Conservation (phyloP, 495 filamentous ascomycete genomes). For the Penicillium bovifimosum region DNA sequence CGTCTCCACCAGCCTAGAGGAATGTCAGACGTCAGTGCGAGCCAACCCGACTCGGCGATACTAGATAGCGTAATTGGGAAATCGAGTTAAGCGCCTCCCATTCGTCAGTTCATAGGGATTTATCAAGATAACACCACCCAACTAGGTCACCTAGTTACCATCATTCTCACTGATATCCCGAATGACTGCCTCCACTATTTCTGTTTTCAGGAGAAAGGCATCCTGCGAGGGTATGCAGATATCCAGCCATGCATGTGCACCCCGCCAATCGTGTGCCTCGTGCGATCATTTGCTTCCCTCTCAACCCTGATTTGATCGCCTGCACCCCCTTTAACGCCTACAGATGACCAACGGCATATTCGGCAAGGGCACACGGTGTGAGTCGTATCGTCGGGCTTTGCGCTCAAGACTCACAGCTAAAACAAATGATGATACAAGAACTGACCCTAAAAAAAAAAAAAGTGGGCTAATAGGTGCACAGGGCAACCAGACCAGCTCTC, state of each 20-base stretch:
- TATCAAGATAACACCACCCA: conserved; percentile 12
- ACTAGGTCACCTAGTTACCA: conserved; percentile 1
- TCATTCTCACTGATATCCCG: conserved; percentile 1
- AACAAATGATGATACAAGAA: conserved; percentile 2
- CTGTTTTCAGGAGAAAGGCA: conserved; percentile 1
- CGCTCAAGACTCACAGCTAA: background rate
- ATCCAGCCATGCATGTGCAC: conserved; percentile 6
- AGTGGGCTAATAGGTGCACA: conserved; percentile 18
- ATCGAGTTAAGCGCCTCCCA: conserved; percentile 1
- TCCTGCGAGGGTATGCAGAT: conserved; percentile 8
- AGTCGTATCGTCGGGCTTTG: background rate
- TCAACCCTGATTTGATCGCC: conserved; percentile 7
- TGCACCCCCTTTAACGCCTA: conserved; percentile 10
- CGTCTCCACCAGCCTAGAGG: conserved; percentile 5
- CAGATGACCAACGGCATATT: conserved; percentile 9
- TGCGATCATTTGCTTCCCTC: conserved; percentile 3
- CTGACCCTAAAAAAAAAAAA: conserved; percentile 7
- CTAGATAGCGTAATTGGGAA: conserved; percentile 16
- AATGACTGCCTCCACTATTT: conserved; percentile 4
- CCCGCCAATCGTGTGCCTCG: conserved; percentile 9
- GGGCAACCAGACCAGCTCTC: conserved; percentile 18
- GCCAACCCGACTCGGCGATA: conserved; percentile 15
- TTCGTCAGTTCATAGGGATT: conserved; percentile 11
- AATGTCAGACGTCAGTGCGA: conserved; percentile 34
- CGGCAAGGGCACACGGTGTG: conserved; percentile 6